Evolutionary conservation across 345 rosid species (phyloP).

Genomic region (Bruguiera parviflora): DNA sequence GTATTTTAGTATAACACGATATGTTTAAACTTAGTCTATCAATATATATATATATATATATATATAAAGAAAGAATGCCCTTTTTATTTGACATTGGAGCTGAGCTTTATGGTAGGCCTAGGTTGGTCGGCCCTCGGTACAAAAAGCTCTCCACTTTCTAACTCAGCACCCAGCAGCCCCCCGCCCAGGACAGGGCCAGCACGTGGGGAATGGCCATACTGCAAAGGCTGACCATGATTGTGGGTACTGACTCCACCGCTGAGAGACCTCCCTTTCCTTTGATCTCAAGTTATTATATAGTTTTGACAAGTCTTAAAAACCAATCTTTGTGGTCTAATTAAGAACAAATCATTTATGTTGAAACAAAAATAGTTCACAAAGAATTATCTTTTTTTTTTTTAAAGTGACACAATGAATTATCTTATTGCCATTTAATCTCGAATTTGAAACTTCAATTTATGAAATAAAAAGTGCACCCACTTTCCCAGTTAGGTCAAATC

Average conservation of each 20-base stretch:
- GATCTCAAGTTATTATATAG: not conserved
- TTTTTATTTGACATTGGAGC: slow-evolving; percentile 16
- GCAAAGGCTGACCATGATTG: slow-evolving; percentile 24
- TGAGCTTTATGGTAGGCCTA: slow-evolving; percentile 30
- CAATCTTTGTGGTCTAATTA: not conserved
- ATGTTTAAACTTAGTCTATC: not conserved
- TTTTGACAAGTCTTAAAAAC: not conserved
- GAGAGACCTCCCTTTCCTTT: not conserved
- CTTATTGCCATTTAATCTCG: too few relatives aligned
- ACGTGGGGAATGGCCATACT: slow-evolving; percentile 40
- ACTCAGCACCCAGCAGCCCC: slow-evolving; percentile 29
- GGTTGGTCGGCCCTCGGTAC: slow-evolving; percentile 31
- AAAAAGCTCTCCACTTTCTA: slow-evolving; percentile 31
- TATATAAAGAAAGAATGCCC: not conserved
- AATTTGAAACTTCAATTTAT: too few relatives aligned
- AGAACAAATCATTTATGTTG: too few relatives aligned
- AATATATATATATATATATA: not conserved
- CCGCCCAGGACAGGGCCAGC: slow-evolving; percentile 28
- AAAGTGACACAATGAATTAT: too few relatives aligned
- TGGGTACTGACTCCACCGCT: slow-evolving; percentile 17
- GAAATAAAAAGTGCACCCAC: too few relatives aligned
- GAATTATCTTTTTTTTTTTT: too few relatives aligned
- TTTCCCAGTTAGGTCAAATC: too few relatives aligned
- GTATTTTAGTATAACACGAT: too few relatives aligned
- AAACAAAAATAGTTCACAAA: too few relatives aligned